Conservation (phyloP, 2,329 filamentous ascomycete species). For the Mycosphaerella arachidis region DNA sequence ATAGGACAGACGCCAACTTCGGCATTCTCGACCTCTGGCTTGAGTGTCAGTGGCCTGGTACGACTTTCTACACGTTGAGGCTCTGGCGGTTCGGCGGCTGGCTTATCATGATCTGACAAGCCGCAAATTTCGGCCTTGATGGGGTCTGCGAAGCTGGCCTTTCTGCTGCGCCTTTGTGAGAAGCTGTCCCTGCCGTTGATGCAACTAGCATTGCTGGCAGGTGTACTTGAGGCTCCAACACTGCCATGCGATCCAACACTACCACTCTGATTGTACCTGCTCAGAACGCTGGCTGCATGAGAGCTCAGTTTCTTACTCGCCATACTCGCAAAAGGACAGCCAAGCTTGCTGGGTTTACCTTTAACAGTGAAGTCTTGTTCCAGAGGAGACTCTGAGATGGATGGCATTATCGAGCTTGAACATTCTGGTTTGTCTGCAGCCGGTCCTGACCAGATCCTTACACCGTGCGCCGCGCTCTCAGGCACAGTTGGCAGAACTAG, state of each 20-base stretch:
- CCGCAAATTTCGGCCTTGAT: slow-evolving; percentile 37
- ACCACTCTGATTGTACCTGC: slow-evolving; percentile 32
- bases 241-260: slow-evolving; percentile 13
- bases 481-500: slow-evolving; percentile 9
- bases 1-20: slow-evolving; percentile 74
- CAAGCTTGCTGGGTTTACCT: slow-evolving; percentile 72
- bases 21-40: slow-evolving; percentile 23
- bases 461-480: slow-evolving; percentile 18
- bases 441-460: slow-evolving; percentile 33
- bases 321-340: slow-evolving; percentile 70
- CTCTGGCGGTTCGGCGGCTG: neutral
- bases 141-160: slow-evolving; percentile 31
- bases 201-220: slow-evolving; percentile 25
- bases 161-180: slow-evolving; percentile 26
- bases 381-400: slow-evolving; percentile 45
- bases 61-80: slow-evolving; percentile 9
- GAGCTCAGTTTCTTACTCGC: slow-evolving; percentile 38
- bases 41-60: slow-evolving; percentile 11
- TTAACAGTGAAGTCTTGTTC: slow-evolving; percentile 89
- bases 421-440: slow-evolving; percentile 37
- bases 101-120: slow-evolving; percentile 25
- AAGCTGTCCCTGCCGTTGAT: slow-evolving; percentile 44
- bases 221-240: slow-evolving; percentile 24
- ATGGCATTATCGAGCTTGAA: slow-evolving; percentile 35
- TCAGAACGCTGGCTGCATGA: slow-evolving; percentile 38